Evolutionary conservation across 2,329 filamentous ascomycete species (phyloP), one percentile per base, ranked within the genome.

Genomic region (Cryphonectria japonica): DNA sequence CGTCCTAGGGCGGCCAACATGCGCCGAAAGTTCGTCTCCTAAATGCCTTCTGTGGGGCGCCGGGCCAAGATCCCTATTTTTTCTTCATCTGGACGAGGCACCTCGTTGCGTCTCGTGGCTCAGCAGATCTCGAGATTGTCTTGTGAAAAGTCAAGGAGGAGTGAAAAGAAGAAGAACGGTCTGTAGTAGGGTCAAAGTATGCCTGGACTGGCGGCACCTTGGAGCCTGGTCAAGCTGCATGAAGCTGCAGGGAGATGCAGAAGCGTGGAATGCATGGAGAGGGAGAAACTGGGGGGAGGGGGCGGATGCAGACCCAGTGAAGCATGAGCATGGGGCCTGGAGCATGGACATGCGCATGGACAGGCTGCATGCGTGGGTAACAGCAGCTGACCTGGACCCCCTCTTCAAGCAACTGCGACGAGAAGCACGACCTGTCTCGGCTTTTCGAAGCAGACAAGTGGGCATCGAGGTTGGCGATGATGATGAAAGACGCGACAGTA

Each of bases 241-340:
- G 46, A 46, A 52, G 41, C 43, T 67, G 65, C 34, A 67, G 41
- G 32, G 65, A 52, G 43, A 37, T 50, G 32, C 64, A 54, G 26
- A 52, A 66, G 32, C 64, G 26, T 39, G 46, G 7, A 37, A 39
- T 8, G 26, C 41, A 52, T 8, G 52, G 29, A 16, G n/a, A 34
- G 19, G 19, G 34, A n/a, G 34, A 34, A 29, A 43, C 32, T 37
- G 34, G 60, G 32, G 29, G 16, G 57, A 37, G 29, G 26, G 14
- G 7, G 6, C 5, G 59, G 9, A 34, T 39, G 59, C 46, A 50
- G 46, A 50, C 46, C 46, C 46, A 50, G 46, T 57, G n/a, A 29
- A 37, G 61, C 37, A 41, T 41, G 9, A 37, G 61, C 61, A 43
- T 46, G 61, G 37, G 61, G 60, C 37, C 16, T n/a, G 6, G 34